Conservation (phyloP, 305 asterid genomes). For the Solanum aculeatissimum region DNA sequence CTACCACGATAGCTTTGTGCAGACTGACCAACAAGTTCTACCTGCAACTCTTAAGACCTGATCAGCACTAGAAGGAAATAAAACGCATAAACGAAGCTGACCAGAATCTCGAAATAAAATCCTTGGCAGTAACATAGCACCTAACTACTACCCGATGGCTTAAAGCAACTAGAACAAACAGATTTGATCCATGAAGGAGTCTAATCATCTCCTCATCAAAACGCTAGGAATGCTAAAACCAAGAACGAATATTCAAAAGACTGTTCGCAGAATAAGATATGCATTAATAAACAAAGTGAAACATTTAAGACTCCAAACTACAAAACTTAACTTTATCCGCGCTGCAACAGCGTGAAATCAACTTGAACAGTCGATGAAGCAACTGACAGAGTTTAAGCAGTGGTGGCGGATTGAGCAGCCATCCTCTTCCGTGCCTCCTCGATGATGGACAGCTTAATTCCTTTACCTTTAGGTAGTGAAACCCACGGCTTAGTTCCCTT, state of each 20-base stretch:
- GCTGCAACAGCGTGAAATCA: neutral
- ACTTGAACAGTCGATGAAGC: neutral
- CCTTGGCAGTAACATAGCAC: neutral
- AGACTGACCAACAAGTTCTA: neutral
- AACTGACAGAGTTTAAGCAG: neutral
- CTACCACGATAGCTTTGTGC: neutral
- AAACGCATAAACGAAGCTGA: neutral
- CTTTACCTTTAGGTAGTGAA: constrained; percentile 6
- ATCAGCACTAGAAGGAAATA: neutral
- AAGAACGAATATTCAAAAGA: neutral
- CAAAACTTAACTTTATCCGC: neutral
- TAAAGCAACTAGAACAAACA: neutral
- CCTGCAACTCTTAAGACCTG: neutral
- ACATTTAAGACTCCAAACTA: neutral
- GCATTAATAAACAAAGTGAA: neutral
- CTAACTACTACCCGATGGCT: neutral
- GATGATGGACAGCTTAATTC: constrained; percentile 7
- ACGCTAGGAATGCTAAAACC: neutral
- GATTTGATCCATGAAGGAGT: neutral
- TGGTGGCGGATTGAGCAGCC: constrained; percentile 1
- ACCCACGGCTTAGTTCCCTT: constrained; percentile 9
- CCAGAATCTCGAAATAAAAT: neutral
- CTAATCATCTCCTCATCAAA: neutral
- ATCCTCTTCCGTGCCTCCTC: constrained; percentile 7
- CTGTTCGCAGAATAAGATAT: neutral